Base-by-base conservation (phyloP, 768 basidiomycete species). In the Termitomyces sp. region DNA sequence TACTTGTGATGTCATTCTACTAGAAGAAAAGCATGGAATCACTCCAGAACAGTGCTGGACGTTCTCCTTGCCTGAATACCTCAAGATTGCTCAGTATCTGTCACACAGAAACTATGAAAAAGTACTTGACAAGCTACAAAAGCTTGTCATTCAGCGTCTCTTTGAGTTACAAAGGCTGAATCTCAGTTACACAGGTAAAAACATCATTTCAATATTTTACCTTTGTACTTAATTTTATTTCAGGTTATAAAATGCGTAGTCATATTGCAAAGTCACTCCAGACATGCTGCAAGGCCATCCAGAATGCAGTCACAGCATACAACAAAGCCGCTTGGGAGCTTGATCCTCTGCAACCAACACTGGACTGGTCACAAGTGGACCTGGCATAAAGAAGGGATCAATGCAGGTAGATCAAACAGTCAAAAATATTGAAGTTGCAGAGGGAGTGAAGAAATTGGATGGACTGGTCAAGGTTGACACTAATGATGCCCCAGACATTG, bases 111-210 rank as follows among this genome's bases (percentile, higher is more conserved):
- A 3, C 12, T 52, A 33, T 52, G 29, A 32, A 33, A 39, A 29
- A 52, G 22, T 5, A 10, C 48, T 50, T 7, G 48, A 50, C 31
- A 33, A 36, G 20, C 48, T 44, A 3, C 42, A 44, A 20, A 22
- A 27, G 20, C 42, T 44, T 44, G 42, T 44, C 12, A 44, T 44
- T 4, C 42, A 44, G 22, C 13, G 42, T 4, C 25, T 44, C 7
- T 73, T 75, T 59, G 71, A 76, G 57, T 61, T 76, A 5, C 70
- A 70, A n/a, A 71, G 69, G 55, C 51, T 72, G 22, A 73, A 74
- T 58, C 57, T 73, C 18, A 58, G 66, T 16, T 49, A 59, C 1
- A 73, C 67, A 10, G 73, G 74, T 44, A 72, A 7, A n/a, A 7
- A 3, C 11, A 5, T 39, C 18, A 39, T 39, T 39, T 13, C 3